Evolutionary conservation across 2,329 filamentous ascomycete genomes (phyloP), one percentile per base, ranked within the genome.

Genomic region (Fusarium sarcochroum): DNA sequence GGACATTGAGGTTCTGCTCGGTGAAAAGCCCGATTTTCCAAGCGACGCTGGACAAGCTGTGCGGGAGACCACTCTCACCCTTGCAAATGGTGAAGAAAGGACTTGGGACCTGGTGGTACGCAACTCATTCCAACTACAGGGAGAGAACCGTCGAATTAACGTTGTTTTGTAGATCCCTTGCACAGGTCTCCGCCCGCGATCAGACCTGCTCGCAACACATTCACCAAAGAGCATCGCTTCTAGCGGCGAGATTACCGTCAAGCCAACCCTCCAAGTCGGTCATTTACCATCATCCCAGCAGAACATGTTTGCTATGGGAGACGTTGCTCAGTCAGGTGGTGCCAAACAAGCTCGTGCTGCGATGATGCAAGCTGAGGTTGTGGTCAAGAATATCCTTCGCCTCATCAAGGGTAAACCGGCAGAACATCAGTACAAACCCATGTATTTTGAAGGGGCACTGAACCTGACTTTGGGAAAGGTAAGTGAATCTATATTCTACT

Each of bases 321-420:
- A 71, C 2, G 65, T 71, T 0, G 68, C 69, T 0, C 48, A 58
- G 1, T 53, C 61, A 1, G 62, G 68, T 7, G 69, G 69, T 1
- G 57, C 66, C 0, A 71, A 71, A 3, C 66, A 69, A 25, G 69
- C 47, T 2, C 54, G 69, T 0, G 68, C 68, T 13, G 44, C 32
- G 3, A 38, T 66, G 5, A 54, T 69, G 38, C 69, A 71, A 5
- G 40, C 45, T 0, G 51, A 69, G 18, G 18, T 67, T 1, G 52
- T 57, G 1, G 23, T 50, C 2, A 35, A 17, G 0, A 71, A 71
- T 3, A 58, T 71, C 1, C 2, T 52, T 5, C 17, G 7, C 1
- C 15, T 71, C 0, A 69, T 71, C 3, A 68, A 58, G 13, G 38
- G 21, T 1, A 8, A 15, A 0, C 1, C 18, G 2, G 46, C 40